These are phyloP conservation scores for Fusarium sp. DNA, from an alignment of 2,329 filamentous ascomycete genomes.

Conservation along the genomic window DNA sequence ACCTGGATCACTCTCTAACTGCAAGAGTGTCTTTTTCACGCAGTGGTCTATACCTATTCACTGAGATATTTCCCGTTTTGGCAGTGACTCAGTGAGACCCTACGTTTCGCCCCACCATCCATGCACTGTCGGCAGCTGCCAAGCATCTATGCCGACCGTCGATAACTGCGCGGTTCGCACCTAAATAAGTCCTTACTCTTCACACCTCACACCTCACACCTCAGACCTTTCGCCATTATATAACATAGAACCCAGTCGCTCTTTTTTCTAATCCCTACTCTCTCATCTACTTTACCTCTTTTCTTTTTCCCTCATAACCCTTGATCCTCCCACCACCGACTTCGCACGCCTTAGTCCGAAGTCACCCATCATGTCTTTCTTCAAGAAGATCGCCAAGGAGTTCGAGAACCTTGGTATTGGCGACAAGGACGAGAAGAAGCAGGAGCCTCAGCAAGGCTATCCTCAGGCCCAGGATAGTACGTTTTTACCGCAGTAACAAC, in stretches of 20 bases:
- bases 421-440: conserved; percentile 44
- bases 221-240: conserved; percentile 24
- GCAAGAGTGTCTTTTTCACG: not conserved
- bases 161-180: conserved; percentile 17
- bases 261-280: conserved; percentile 1
- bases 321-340: not conserved
- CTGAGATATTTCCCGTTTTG: conserved; percentile 4
- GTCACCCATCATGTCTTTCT: conserved; percentile 51
- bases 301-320: not conserved
- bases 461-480: conserved; percentile 29
- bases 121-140: conserved; percentile 24
- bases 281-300: conserved; percentile 3
- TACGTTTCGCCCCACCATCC: conserved; percentile 21
- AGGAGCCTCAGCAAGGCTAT: conserved; percentile 16
- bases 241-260: conserved; percentile 21
- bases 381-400: conserved; percentile 53
- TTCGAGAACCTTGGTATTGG: conserved; percentile 59
- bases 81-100: conserved; percentile 11
- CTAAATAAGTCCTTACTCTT: not conserved
- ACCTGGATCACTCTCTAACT: not conserved
- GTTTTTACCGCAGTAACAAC: not conserved
- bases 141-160: conserved; percentile 16
- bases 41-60: not conserved
- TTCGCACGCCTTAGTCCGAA: conserved; percentile 11
- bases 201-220: conserved; percentile 3